Evolutionary conservation across 73 alveolate genomes (phyloP).

Genomic region (Symbiodinium pilosum): DNA sequence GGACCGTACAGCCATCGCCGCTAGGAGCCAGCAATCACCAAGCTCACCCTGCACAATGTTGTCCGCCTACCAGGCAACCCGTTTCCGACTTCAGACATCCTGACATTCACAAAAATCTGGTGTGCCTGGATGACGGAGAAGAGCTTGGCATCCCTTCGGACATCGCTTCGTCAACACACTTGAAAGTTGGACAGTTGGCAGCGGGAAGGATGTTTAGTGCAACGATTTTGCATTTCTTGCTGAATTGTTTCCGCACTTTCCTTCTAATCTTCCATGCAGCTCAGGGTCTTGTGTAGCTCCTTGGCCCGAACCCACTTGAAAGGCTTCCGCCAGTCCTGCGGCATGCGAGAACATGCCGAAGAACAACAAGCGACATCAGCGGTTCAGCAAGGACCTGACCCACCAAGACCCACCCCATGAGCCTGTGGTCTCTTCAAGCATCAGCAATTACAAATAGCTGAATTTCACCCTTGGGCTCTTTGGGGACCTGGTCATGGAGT

Average conservation of each 20-base stretch:
- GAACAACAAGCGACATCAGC: neutral
- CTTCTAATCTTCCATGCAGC: neutral
- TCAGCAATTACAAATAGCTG: too few species aligned
- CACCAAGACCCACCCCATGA: too few species aligned
- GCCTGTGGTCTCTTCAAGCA: too few species aligned
- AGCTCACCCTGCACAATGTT: constrained; percentile 82
- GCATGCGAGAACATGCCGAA: too few species aligned
- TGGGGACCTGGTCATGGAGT: too few species aligned
- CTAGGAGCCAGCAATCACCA: constrained; percentile 94
- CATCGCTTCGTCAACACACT: neutral
- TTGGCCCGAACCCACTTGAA: constrained; percentile 74
- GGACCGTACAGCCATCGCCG: constrained; percentile 54
- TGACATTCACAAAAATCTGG: neutral
- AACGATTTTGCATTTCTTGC: too few species aligned
- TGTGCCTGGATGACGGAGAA: constrained; percentile 79
- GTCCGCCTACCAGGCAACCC: constrained; percentile 43
- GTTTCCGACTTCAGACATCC: too few species aligned
- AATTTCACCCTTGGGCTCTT: too few species aligned
- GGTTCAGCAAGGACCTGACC: neutral
- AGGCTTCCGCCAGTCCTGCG: constrained; percentile 84
- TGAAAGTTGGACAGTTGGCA: neutral
- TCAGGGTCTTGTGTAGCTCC: constrained; percentile 47
- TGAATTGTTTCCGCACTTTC: too few species aligned
- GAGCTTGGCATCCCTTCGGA: constrained; percentile 71
- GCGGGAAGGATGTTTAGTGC: neutral